Evolutionary conservation across 2,329 filamentous ascomycete species (phyloP).

Genomic region (Aspergillus sp.): DNA sequence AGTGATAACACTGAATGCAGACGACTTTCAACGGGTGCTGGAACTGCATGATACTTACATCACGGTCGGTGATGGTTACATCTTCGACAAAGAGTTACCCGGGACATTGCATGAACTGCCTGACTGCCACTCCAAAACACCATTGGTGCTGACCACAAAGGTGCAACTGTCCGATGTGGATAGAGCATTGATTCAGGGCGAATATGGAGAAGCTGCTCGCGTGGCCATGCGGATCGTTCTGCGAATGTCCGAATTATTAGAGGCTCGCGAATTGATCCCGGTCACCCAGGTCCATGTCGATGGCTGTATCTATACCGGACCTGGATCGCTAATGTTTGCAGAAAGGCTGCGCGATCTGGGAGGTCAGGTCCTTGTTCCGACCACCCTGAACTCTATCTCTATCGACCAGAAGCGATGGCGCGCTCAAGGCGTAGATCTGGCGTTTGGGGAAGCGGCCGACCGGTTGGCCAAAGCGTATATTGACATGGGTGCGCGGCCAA

Average conservation of each 20-base stretch:
- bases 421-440: conserved; percentile 37
- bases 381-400: conserved; percentile 49
- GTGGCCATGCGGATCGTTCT: conserved; percentile 44
- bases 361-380: conserved; percentile 42
- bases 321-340: conserved; percentile 41
- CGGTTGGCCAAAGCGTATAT: conserved; percentile 42
- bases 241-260: conserved; percentile 40
- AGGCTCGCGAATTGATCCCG: conserved; percentile 37
- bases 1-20: conserved; percentile 33
- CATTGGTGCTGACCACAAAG: neutral
- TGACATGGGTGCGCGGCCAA: conserved; percentile 45
- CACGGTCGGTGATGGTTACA: conserved; percentile 7
- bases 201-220: conserved; percentile 36
- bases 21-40: conserved; percentile 17
- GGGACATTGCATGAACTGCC: neutral
- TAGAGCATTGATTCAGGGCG: conserved; percentile 32
- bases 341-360: conserved; percentile 37
- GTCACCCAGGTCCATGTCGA: conserved; percentile 49
- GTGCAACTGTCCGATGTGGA: conserved; percentile 28
- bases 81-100: neutral
- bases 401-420: conserved; percentile 47
- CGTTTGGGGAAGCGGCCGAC: conserved; percentile 33
- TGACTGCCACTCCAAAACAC: neutral
- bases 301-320: conserved; percentile 48
- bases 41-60: conserved; percentile 1